Evolutionary conservation across 2,329 filamentous ascomycete species (phyloP), one percentile per base, ranked within the genome.

Genomic region (Diaporthe sp.): DNA sequence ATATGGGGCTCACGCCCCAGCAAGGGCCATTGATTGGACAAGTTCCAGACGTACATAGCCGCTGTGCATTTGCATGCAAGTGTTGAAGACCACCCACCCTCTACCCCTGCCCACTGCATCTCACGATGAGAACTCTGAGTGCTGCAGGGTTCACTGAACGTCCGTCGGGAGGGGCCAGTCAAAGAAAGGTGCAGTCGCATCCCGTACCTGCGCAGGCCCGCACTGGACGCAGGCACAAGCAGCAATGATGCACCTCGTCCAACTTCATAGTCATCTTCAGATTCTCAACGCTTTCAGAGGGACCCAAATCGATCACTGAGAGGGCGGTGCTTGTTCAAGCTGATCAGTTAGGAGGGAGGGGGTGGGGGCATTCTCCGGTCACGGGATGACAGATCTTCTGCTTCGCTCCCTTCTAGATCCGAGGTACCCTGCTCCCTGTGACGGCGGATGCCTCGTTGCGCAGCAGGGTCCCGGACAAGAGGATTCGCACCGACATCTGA

Each of bases 61-160:
- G 80, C 80, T 78, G 77, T 81, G 80, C 80, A 81, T 80, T 78
- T 75, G 79, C 76, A 76, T 77, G 76, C 76, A 74, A 76, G 76
- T 76, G 73, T 74, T 76, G 61, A 74, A 75, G 61, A 74, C 51
- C 44, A 44, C 58, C 73, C 63, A 63, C 50, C 44, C 35, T 63
- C 39, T 51, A 76, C 65, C 75, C 75, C 70, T 76, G 73, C 56
- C 61, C 37, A 63, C 42, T 61, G 42, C 66, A 72, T 68, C 70
- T 51, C n/a, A 32, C 71, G 61, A 71, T 58, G 65, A 71, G 75
- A 63, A 71, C 70, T 73, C 44, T 56, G 70, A 71, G 27, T 56
- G 53, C 75, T 76, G 75, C 75, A 76, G 75, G 75, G 75, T 70
- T 47, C 66, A 68, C 53, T 58, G 61, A 50, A 71, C n/a, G 72